Evolutionary conservation across 768 basidiomycete genomes (phyloP), one percentile per base, ranked within the genome.

Genomic region (Zangia roseola): DNA sequence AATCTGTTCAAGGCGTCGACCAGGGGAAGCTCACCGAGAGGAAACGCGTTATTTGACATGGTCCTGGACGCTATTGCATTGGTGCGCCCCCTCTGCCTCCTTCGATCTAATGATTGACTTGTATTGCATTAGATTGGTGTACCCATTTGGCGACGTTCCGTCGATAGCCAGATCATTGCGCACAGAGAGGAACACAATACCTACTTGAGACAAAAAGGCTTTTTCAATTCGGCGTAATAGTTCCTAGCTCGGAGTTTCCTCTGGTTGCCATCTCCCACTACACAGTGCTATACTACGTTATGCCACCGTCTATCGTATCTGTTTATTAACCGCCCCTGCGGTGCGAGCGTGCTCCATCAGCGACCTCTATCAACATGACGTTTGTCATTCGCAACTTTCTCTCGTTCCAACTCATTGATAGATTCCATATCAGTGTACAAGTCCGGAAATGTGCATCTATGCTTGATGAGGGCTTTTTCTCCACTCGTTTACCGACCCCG

Each of bases 1-100:
- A 68, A 74, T 43, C 52, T 92, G 17, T 86, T 94, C 64, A 75
- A 86, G 19, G 76, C 83, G 6, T 81, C 78, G 7, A 83, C 86
- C 2, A 69, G 76, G 10, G 81, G 81, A 52, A 84, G 80, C 61
- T 62, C 76, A 35, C 86, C 86, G 1, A 68, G 75, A 25, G 79
- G 79, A 49, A 86, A 81, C 59, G 63, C 72, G 48, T 54, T 89
- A n/a, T 37, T 81, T 37, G 92, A 94, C 48, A 51, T 25, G 1
- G 33, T 55, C 2, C 35, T 67, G 31, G 78, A 79, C 47, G 55
- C 76, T 25, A 61, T 72, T 43, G 78, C 75, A 17, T 72, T 63
- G 61, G 80, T 82, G 46, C 34, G 79, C 70, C 20, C 6, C 5
- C 40, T 14, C 45, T 24, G 9, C 20, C 14, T 19, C 43, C 54